Evolutionary conservation across 1,284 basidiomycete species (phyloP), one percentile per base, ranked within the genome.

Genomic region (Ganoderma sinense): DNA sequence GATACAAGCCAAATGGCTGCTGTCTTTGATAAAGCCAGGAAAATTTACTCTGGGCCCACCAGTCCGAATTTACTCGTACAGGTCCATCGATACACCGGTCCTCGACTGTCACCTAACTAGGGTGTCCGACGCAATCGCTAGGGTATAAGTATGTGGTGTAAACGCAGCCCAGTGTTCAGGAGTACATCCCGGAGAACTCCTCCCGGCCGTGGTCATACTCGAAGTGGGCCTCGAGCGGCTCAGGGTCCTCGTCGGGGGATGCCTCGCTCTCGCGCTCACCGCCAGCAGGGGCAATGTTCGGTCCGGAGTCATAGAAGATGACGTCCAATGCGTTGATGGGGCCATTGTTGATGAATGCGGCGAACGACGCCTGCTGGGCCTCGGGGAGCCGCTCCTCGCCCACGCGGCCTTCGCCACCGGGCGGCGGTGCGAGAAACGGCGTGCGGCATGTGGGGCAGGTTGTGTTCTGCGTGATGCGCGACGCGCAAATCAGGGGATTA

Each of bases 361-460:
- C 48, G 14, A 71, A 60, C 13, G 70, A 64, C 6, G 56, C 62
- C 45, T 66, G 55, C 11, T n/a, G 31, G 39, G 40, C 43, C n/a
- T 48, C 51, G n/a, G 18, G n/a, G 20, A 59, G 31, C 39, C 39
- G 36, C 40, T 41, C 40, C 40, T 61, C 41, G 23, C 18, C 26
- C 18, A 48, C 39, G 23, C 53, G 62, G n/a, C 18, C 31, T 14
- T 58, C 59, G 41, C 41, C 18, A 29, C 41, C 53, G 18, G 29
- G n/a, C 4, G 39, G 39, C 14, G 51, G 53, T 16, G 65, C 61
- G 26, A 75, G 63, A 64, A 77, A 70, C 1, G 71, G 65, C 0
- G 71, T 73, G n/a, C 76, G 71, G 53, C 76, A 77, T 10, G 75
- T 75, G 4, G 75, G 76, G 56, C 76, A 77, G n/a, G 72, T 73